Evolutionary conservation across 2,329 filamentous ascomycete species (phyloP), one percentile per base, ranked within the genome.

Genomic region (Monosporascus sp.): DNA sequence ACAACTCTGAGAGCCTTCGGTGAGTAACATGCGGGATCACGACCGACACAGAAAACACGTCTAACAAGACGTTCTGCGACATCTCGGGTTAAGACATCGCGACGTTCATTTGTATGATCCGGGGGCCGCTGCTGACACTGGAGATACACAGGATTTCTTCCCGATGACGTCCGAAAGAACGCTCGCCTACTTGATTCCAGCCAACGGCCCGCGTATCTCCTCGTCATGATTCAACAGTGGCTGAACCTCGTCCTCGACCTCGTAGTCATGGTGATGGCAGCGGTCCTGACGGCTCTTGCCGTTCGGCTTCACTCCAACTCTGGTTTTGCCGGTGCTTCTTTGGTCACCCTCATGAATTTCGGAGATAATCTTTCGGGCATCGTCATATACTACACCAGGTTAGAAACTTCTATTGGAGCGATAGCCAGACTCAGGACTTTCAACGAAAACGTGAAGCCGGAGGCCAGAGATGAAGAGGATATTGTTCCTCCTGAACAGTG

Each of bases 181-280:
- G 61, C 69, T 14, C 56, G 61, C 20, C 65, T 79, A 1, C 64
- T 82, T 5, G 74, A 81, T 55, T 68, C 66, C 9, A 79, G 77
- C 3, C 79, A 81, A 55, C 64, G 73, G 27, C 79, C 80, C 3
- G 76, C 76, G 37, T 83, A 82, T 57, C 70, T 80, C 7, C 68
- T 81, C 5, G 73, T 68, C 45, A 74, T 74, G 51, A 73, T 81
- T 20, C 79, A 82, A 59, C 71, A 64, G 50, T 66, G 64, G 64
- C 56, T 67, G 31, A 51, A 43, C 1, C 24, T 61, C 3, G 59
- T 63, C 6, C 55, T 64, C 1, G 53, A 61, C 14, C n/a, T 60
- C 2, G 52, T 65, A 3, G 60, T 67, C 3, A 60, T 61, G 43
- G 47, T 58, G 7, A 31, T 66, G 6, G 61, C 62, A 5, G 47